Percentiles rank a stretch among this genome's conserved stretches.
phyloP scores from a whole-genome alignment of 1,139 yeast species.

The Geotrichum reessii region DNA sequence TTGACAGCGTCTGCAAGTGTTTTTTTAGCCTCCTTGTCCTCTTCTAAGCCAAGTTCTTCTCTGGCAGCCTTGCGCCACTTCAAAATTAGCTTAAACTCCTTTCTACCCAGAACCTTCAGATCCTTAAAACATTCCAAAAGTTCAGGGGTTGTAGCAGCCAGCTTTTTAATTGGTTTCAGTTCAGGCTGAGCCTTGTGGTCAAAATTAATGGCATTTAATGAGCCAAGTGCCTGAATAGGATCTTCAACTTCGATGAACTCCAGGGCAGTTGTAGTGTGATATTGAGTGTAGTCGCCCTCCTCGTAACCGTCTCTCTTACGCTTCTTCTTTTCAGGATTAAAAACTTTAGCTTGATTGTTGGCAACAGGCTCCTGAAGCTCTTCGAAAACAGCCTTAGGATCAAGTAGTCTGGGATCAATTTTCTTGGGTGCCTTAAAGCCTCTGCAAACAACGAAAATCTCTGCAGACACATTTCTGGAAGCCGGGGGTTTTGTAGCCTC shows the following conservation, averaged over 20 bases:
- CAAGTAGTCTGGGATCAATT: constrained; percentile 85
- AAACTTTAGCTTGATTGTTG: constrained; percentile 86
- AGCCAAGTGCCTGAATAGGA: constrained; percentile 79
- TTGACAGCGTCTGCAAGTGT: constrained; percentile 38
- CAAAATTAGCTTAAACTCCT: constrained; percentile 78
- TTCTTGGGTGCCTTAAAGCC: constrained; percentile 95
- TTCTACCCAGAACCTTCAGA: constrained; percentile 86
- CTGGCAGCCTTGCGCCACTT: constrained; percentile 89
- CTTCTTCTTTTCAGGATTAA: constrained; percentile 84
- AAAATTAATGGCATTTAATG: constrained; percentile 44
- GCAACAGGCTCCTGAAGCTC: constrained; percentile 62
- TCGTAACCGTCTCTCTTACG: constrained; percentile 96
- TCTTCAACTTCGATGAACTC: constrained; percentile 79
- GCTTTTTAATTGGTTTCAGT: constrained; percentile 62
- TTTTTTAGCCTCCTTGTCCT: constrained; percentile 29
- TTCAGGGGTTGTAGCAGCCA: constrained; percentile 73
- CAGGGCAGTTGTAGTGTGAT: constrained; percentile 65
- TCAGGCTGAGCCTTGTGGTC: constrained; percentile 58
- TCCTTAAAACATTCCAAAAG: constrained; percentile 80
- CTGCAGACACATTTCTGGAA: constrained; percentile 97
- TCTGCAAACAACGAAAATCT: constrained; percentile 93
- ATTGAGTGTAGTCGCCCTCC: constrained; percentile 80
- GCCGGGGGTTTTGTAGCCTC: constrained; percentile 99
- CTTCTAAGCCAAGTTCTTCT: constrained; percentile 66
- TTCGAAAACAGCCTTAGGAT: constrained; percentile 90